Evolutionary conservation across 345 rosid genomes (phyloP), one percentile per base, ranked within the genome.

Genomic region (Conringia planisiliqua): DNA sequence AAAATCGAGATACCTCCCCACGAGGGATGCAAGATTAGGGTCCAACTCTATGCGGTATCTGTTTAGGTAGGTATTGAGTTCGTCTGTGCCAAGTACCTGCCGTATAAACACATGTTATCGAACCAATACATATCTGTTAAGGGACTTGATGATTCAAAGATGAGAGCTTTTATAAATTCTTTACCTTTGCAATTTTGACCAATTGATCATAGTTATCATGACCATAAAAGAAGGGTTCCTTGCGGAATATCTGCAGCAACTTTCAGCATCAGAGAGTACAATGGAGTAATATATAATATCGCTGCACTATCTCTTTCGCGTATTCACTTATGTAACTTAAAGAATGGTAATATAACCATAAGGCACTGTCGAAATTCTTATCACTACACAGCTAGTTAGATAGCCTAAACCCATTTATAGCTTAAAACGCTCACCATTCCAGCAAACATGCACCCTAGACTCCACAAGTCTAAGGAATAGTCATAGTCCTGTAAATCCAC

Each of bases 371-470:
- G 9, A 26, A 32, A 26, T 56, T 55, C 14, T 42, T 64, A 32
- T 42, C 46, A 42, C 11, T 13, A n/a, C 35, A 54, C 40, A 48
- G 40, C 50, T 5, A 24, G 0, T 70, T 59, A 7, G 36, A 50
- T 18, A 52, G 63, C 4, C 7, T 70, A 56, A 51, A 35, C 47
- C 62, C 73, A 44, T 43, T 43, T 1, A 56, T 22, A 27, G 47
- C n/a, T 59, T 60, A 50, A 42, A 47, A 66, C 5, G 24, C 86
- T 85, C 44, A 90, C 98, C 98, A 94, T 94, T 78, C 98, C 97
- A 72, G 97, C 98, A 84, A 94, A 87, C 96, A 92, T 94, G 78
- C 98, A 94, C 71, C 98, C 98, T 62, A 95, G 97, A 82, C 99
- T 95, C 99, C 99, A 95, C 72, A 95, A 78, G 78, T 95, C 97